Conservation (phyloP, 306 rosid genomes). For the Rubus idaeus region DNA sequence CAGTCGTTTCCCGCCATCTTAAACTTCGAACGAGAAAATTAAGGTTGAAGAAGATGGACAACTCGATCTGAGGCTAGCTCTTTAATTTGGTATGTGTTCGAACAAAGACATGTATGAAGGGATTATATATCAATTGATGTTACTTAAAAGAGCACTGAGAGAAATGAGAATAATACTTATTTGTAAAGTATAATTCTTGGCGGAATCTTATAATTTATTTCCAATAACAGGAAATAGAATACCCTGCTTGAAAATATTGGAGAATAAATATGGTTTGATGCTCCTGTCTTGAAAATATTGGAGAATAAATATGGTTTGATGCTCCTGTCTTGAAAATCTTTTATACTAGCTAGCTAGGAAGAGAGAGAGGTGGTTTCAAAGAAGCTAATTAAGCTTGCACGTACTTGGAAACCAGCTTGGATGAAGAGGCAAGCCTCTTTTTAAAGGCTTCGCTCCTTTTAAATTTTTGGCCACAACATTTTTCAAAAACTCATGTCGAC, state of each 20-base stretch:
- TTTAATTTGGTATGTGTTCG: neutral
- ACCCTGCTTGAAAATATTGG: neutral
- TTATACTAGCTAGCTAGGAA: neutral
- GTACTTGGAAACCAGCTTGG: constrained; percentile 35
- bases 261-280: constrained; percentile 11
- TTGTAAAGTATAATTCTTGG: constrained; percentile 11
- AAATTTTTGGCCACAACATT: constrained; percentile 1
- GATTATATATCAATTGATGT: neutral
- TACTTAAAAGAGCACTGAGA: constrained; percentile 3
- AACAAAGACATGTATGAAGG: neutral
- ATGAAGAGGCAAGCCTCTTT: constrained; percentile 18
- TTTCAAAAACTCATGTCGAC: neutral
- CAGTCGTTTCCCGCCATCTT: constrained; percentile 65
- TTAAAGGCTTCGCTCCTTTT: constrained; percentile 26
- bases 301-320: constrained; percentile 10
- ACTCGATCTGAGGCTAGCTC: too few relatives aligned
- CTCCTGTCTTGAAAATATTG: neutral
- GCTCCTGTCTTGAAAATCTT: neutral
- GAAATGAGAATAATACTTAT: constrained; percentile 8
- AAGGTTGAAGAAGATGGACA: too few relatives aligned
- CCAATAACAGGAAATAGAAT: neutral
- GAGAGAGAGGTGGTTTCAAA: constrained; percentile 13
- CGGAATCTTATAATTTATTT: neutral
- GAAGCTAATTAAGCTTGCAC: constrained; percentile 3
- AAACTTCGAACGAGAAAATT: too few relatives aligned